Percentiles rank a stretch among this genome's conserved stretches.
These are phyloP conservation scores for Ophioceras dolichostomum DNA, from an alignment of 2,329 filamentous ascomycete genomes.

Conservation along the genomic window DNA sequence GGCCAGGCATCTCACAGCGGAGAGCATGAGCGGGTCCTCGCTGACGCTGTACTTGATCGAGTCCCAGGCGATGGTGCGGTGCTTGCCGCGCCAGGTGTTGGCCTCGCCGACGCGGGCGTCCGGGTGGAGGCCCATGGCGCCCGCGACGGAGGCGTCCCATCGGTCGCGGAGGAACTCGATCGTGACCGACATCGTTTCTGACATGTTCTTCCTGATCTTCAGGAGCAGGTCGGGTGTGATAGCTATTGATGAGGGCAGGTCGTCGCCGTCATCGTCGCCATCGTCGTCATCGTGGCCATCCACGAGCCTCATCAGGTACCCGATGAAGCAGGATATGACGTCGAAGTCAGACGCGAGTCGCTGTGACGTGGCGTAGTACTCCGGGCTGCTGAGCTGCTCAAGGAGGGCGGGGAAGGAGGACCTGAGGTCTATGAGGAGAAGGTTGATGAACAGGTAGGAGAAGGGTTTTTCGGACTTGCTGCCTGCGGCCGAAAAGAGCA, in stretches of 20 bases:
- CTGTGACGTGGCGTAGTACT: constrained; percentile 36
- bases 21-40: constrained; percentile 46
- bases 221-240: constrained; percentile 41
- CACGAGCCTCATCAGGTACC: constrained; percentile 40
- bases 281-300: constrained; percentile 28
- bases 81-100: constrained; percentile 26
- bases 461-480: constrained; percentile 36
- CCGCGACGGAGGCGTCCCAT: constrained; percentile 56
- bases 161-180: constrained; percentile 57
- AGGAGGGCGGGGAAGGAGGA: constrained; percentile 50
- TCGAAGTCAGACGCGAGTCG: constrained; percentile 51
- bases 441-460: constrained; percentile 49
- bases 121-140: constrained; percentile 47
- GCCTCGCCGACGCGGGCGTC: constrained; percentile 33
- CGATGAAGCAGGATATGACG: constrained; percentile 47
- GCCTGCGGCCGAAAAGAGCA: constrained; percentile 37
- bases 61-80: constrained; percentile 42
- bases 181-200: constrained; percentile 49
- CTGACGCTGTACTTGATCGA: constrained; percentile 32
- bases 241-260: constrained; percentile 4
- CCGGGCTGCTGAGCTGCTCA: constrained; percentile 39
- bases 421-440: constrained; percentile 54
- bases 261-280: not conserved
- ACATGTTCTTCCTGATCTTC: constrained; percentile 45
- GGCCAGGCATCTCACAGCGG: constrained; percentile 43